Evolutionary conservation across 73 alveolate species (phyloP).

Genomic region (Paramecium primaurelia): DNA sequence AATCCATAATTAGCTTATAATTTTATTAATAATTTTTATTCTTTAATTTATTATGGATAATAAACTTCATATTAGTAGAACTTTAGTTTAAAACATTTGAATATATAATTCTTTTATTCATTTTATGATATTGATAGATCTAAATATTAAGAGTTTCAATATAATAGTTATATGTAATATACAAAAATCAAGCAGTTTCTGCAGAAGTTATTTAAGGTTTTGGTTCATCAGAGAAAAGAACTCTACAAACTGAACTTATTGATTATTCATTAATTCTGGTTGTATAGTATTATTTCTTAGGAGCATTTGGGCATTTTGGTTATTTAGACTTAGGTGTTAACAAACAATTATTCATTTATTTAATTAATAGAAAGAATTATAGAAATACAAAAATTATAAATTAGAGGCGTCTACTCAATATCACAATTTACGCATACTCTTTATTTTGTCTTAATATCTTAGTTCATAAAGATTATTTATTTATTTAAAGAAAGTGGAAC

Average conservation of each 20-base stretch:
- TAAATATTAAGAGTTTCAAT: neutral
- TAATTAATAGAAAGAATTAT: neutral
- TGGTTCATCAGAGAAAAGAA: neutral
- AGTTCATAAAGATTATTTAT: neutral
- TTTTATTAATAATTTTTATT: neutral
- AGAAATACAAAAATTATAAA: neutral
- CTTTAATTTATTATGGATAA: neutral
- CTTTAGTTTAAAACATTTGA: neutral
- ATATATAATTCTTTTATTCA: neutral
- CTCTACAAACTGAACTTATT: neutral
- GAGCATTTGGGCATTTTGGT: constrained; percentile 4
- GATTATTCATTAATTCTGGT: neutral
- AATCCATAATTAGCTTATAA: neutral
- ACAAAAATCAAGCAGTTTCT: neutral
- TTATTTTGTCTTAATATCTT: neutral
- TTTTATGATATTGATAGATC: neutral
- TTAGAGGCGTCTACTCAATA: neutral
- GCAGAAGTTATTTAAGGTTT: neutral
- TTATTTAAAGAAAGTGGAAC: neutral
- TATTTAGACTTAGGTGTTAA: neutral
- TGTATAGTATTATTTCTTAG: neutral
- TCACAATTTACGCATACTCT: neutral
- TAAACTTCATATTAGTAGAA: neutral
- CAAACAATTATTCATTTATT: constrained; percentile 25
- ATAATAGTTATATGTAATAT: neutral